Evolutionary conservation across 2,329 filamentous ascomycete genomes (phyloP).

Genomic region (Aureobasidium vineae): DNA sequence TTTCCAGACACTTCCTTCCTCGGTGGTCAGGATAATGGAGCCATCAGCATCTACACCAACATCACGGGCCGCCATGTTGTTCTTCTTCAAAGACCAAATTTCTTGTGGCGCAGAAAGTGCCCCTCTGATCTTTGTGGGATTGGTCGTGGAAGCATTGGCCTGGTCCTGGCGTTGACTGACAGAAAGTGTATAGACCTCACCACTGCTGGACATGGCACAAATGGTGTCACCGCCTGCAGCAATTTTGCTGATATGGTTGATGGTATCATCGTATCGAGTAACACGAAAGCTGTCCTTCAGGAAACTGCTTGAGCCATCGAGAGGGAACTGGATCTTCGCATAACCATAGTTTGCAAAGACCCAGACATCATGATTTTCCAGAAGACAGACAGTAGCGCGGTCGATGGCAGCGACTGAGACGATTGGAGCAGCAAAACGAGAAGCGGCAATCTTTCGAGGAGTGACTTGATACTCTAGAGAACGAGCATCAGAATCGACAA

Average conservation of each 20-base stretch:
- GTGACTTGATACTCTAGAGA: slow-evolving; percentile 80
- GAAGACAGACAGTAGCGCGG: slow-evolving; percentile 77
- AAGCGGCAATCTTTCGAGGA: slow-evolving; percentile 84
- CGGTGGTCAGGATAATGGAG: slow-evolving; percentile 89
- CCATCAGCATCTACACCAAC: slow-evolving; percentile 89
- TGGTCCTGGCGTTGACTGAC: slow-evolving; percentile 66
- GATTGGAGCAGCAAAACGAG: slow-evolving; percentile 71
- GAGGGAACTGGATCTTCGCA: slow-evolving; percentile 80
- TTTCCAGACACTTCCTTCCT: slow-evolving; percentile 90
- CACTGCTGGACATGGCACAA: slow-evolving; percentile 77
- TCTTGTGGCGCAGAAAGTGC: slow-evolving; percentile 75
- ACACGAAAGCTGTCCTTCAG: slow-evolving; percentile 64
- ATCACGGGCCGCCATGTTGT: slow-evolving; percentile 77
- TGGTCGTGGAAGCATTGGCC: slow-evolving; percentile 75
- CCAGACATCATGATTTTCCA: slow-evolving; percentile 86
- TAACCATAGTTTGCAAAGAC: slow-evolving; percentile 96
- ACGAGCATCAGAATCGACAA: slow-evolving; percentile 92
- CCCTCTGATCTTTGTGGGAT: slow-evolving; percentile 83
- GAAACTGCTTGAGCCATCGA: slow-evolving; percentile 69
- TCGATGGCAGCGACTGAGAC: slow-evolving; percentile 83
- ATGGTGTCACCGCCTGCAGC: slow-evolving; percentile 88
- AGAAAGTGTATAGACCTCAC: slow-evolving; percentile 83
- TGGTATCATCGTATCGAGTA: slow-evolving; percentile 61
- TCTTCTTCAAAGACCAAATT: slow-evolving; percentile 86
- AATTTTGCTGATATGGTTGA: slow-evolving; percentile 71